Conservation (phyloP, 1,284 basidiomycete genomes). For the Paramarasmius palmivorus region DNA sequence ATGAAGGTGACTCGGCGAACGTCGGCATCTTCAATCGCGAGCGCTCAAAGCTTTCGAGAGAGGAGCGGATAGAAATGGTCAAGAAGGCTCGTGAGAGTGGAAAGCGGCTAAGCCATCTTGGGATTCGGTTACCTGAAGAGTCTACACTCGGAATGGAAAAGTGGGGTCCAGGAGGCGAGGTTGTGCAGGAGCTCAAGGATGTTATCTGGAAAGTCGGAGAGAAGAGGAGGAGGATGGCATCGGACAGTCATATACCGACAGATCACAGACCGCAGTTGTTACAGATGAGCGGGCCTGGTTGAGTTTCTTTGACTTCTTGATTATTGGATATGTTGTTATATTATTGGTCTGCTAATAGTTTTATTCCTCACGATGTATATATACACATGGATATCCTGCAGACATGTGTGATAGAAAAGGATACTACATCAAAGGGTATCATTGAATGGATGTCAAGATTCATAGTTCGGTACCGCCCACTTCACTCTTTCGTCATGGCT, state of each 20-base stretch:
- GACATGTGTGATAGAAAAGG: too few species aligned
- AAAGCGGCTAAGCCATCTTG: conserved; percentile 15
- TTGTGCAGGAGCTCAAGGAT: conserved; percentile 80
- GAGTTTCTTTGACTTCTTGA: neutral
- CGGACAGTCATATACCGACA: conserved; percentile 5
- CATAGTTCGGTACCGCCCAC: too few species aligned
- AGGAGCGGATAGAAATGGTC: conserved; percentile 66
- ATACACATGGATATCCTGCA: too few species aligned
- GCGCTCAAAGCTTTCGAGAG: conserved; percentile 63
- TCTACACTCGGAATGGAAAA: conserved; percentile 32
- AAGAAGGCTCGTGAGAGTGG: conserved; percentile 54
- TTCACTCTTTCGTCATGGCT: conserved; percentile 1
- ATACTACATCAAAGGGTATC: too few species aligned
- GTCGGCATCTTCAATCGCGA: conserved; percentile 46
- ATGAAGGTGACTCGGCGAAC: conserved; percentile 59
- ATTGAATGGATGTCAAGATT: too few species aligned
- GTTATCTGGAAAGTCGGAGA: conserved; percentile 84
- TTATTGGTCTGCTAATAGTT: too few species aligned
- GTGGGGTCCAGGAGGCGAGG: conserved; percentile 77
- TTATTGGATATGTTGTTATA: too few species aligned
- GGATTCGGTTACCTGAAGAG: conserved; percentile 9
- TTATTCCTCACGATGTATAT: too few species aligned
- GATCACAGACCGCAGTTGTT: neutral
- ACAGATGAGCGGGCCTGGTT: neutral
- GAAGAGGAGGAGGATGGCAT: conserved; percentile 53